Percentiles rank a stretch among this genome's conserved stretches.
phyloP scores from a whole-genome alignment of 805 yeast species.

The Yamadazyma laniorum region DNA sequence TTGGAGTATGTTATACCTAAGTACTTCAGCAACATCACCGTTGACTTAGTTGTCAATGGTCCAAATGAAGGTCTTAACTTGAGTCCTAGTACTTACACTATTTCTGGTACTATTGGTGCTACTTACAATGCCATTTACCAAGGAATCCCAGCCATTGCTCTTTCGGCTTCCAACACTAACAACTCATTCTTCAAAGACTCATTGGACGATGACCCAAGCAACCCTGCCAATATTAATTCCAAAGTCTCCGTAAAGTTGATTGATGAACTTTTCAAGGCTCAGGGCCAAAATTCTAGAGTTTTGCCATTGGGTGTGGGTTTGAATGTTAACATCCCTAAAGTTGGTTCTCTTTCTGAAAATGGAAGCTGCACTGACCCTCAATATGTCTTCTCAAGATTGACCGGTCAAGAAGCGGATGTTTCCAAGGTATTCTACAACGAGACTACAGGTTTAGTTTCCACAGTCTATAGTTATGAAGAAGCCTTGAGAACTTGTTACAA shows the following conservation, averaged over 20 bases:
- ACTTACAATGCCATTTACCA: constrained; percentile 47
- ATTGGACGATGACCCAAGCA: constrained; percentile 39
- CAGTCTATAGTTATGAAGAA: constrained; percentile 10
- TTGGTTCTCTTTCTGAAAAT: constrained; percentile 30
- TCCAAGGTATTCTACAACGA: constrained; percentile 38
- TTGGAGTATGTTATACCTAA: constrained; percentile 47
- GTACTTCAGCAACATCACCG: constrained; percentile 39
- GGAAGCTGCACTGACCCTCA: constrained; percentile 45
- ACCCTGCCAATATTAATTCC: constrained; percentile 47
- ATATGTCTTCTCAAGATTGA: constrained; percentile 44
- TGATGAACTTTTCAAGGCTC: constrained; percentile 32
- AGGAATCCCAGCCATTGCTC: constrained; percentile 49
- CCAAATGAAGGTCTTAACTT: constrained; percentile 53
- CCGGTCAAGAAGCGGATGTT: constrained; percentile 38
- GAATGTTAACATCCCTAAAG: constrained; percentile 49
- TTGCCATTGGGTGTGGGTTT: constrained; percentile 47
- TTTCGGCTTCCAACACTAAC: constrained; percentile 50
- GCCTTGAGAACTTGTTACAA: constrained; percentile 29
- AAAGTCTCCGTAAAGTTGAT: constrained; percentile 40
- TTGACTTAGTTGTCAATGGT: constrained; percentile 51
- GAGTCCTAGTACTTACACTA: constrained; percentile 38
- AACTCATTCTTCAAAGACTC: constrained; percentile 49
- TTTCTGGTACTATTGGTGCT: constrained; percentile 55
- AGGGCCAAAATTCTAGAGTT: constrained; percentile 35
- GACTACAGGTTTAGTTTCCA: constrained; percentile 29